Percentiles rank a stretch among this genome's conserved stretches.
phyloP scores from a whole-genome alignment of 352 stramenopile genomes.

The Globisporangium emineosum region DNA sequence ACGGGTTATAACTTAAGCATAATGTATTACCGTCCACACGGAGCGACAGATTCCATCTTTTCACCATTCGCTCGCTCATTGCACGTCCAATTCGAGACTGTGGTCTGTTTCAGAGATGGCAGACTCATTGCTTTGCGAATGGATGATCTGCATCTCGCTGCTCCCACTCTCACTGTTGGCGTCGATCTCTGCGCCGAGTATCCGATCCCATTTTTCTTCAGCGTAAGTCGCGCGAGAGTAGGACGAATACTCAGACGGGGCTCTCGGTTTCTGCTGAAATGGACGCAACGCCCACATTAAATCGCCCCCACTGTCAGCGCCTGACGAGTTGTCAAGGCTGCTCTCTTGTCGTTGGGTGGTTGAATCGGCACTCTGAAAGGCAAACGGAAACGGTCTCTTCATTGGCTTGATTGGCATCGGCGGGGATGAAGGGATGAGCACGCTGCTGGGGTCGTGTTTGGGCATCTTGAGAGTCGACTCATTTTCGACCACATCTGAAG shows the following conservation, averaged over 20 bases:
- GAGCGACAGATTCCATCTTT: conserved; percentile 1
- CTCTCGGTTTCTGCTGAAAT: conserved; percentile 17
- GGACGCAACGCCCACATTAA: conserved; percentile 12
- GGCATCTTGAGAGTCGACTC: background rate
- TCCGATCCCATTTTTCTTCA: conserved; percentile 78
- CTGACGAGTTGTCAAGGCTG: background rate
- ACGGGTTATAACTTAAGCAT: conserved; percentile 16
- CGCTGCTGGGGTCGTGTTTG: background rate
- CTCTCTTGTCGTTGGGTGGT: background rate
- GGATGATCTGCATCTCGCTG: conserved; percentile 8
- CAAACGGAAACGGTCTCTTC: conserved; percentile 15
- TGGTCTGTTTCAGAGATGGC: conserved; percentile 3
- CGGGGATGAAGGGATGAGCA: background rate
- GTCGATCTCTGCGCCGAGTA: conserved; percentile 43
- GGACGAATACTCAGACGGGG: conserved; percentile 10
- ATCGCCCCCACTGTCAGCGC: conserved; percentile 15
- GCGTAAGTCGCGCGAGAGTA: conserved; percentile 31
- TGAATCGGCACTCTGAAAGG: background rate
- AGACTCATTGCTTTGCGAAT: conserved; percentile 11
- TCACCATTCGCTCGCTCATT: background rate
- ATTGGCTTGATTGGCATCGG: conserved; percentile 1
- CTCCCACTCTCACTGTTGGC: conserved; percentile 7
- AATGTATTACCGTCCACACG: conserved; percentile 13
- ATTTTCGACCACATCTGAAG: background rate
- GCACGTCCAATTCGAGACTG: conserved; percentile 5